Conservation (phyloP, 2,329 filamentous ascomycete species). For the Pyricularia grisea region DNA sequence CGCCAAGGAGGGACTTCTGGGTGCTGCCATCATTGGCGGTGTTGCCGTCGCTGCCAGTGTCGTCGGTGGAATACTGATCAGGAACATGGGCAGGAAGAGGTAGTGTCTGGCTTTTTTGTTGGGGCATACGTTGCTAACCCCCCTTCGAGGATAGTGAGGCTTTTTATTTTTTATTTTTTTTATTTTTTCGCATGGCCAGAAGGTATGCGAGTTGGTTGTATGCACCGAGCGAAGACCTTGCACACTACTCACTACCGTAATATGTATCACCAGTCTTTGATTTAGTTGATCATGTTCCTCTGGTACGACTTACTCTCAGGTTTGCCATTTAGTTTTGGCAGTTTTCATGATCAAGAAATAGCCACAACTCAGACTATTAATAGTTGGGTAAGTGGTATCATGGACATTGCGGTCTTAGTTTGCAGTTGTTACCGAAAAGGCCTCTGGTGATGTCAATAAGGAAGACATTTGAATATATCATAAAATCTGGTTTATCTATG, state of each 20-base stretch:
- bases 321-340: not conserved
- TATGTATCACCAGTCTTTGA: not conserved
- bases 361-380: too few species aligned
- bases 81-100: conserved; percentile 57
- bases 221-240: not conserved
- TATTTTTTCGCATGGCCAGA: not conserved
- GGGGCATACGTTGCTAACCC: not conserved
- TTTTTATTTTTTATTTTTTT: not conserved
- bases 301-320: not conserved
- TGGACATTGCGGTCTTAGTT: not conserved
- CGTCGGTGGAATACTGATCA: conserved; percentile 78
- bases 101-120: conserved; percentile 16
- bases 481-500: not conserved
- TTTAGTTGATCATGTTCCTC: not conserved
- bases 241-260: not conserved
- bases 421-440: not conserved
- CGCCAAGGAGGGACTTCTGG: conserved; percentile 85
- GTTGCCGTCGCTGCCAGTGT: conserved; percentile 90
- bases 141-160: not conserved
- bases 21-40: conserved; percentile 89
- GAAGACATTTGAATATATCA: not conserved
- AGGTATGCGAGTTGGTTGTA: not conserved
- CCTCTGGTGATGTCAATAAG: not conserved
- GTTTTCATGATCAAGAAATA: not conserved
- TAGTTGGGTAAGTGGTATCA: not conserved